Evolutionary conservation across 176 grass and related monocot genomes (phyloP).

Genomic region (Zea luxurians): DNA sequence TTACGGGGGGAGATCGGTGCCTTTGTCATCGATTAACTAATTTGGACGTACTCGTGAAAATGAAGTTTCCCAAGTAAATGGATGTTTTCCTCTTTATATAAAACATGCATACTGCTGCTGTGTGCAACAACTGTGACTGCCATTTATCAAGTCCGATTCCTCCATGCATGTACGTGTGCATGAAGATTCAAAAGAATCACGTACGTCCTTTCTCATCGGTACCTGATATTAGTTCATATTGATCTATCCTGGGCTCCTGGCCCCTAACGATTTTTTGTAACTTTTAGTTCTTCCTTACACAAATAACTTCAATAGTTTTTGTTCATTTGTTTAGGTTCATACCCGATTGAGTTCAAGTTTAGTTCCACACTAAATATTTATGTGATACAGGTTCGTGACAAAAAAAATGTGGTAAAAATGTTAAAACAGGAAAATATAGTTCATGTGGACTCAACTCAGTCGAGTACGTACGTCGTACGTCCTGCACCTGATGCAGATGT

Average conservation of each 20-base stretch:
- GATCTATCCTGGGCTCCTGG: no score
- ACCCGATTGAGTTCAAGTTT: background rate
- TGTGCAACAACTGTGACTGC: background rate
- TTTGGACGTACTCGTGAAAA: background rate
- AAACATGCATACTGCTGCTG: slow-evolving; percentile 5
- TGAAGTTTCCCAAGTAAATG: background rate
- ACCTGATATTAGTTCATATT: no score
- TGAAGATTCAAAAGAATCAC: background rate
- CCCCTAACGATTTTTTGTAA: background rate
- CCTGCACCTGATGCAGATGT: slow-evolving; percentile 34
- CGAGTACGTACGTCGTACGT: slow-evolving; percentile 19
- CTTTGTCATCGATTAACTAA: background rate
- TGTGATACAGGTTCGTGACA: no score
- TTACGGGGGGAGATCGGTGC: slow-evolving; percentile 9
- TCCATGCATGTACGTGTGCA: slow-evolving; percentile 4
- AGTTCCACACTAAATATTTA: background rate
- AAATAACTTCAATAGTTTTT: no score
- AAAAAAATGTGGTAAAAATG: no score
- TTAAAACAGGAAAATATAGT: slow-evolving; percentile 7
- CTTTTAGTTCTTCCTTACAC: background rate
- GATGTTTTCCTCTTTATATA: background rate
- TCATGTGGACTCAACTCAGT: background rate
- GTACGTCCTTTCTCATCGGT: background rate
- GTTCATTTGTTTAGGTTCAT: background rate
- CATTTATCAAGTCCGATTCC: background rate